These are phyloP conservation scores for Cadophora malorum DNA, from an alignment of 2,329 filamentous ascomycete genomes.

Conservation along the genomic window DNA sequence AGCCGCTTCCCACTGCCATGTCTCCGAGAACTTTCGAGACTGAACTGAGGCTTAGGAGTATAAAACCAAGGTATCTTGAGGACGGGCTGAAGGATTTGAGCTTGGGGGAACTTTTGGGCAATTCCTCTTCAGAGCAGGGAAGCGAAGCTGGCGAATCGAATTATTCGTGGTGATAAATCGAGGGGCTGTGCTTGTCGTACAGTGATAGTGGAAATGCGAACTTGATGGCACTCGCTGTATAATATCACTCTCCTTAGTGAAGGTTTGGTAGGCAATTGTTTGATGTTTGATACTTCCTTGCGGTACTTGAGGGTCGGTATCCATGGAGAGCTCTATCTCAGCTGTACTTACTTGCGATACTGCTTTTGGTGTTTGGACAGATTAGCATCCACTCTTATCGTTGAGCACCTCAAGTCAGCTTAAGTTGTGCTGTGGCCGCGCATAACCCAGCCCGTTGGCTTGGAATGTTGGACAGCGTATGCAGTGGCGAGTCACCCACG, in stretches of 20 bases:
- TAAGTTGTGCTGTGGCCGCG: no score
- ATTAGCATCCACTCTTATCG: no score
- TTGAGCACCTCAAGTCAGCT: no score
- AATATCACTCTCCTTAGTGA: no score
- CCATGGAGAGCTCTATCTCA: background rate
- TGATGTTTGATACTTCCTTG: background rate
- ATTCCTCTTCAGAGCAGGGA: constrained; percentile 5
- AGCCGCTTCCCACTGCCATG: background rate
- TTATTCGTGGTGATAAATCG: background rate
- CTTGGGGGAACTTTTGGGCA: background rate
- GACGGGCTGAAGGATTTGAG: background rate
- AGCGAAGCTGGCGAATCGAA: constrained; percentile 4
- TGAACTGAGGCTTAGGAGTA: background rate
- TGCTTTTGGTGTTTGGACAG: no score
- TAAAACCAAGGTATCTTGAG: background rate
- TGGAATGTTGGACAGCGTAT: background rate
- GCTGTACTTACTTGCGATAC: no score
- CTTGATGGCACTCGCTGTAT: background rate
- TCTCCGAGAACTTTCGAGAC: background rate
- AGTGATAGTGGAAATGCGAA: background rate
- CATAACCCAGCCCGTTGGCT: background rate
- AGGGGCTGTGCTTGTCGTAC: background rate
- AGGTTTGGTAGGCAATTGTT: background rate
- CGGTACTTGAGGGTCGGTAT: background rate
- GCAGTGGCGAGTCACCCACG: background rate